Evolutionary conservation across 2,329 filamentous ascomycete genomes (phyloP).

Genomic region (Arthrobotrys megalospora): DNA sequence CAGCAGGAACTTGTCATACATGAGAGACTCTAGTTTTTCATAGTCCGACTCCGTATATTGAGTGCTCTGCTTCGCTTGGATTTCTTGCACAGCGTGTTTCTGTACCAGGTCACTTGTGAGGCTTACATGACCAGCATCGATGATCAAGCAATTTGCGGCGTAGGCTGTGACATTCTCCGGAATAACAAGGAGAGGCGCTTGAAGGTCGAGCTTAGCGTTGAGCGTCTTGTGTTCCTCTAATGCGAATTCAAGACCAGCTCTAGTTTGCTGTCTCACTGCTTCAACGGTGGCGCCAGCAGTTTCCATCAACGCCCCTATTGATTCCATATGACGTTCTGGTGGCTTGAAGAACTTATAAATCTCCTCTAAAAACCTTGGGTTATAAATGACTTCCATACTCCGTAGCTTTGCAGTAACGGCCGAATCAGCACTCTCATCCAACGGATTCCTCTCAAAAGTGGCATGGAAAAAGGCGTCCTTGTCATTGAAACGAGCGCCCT

Average conservation of each 20-base stretch:
- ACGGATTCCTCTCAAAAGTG: conserved; percentile 92
- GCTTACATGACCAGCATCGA: conserved; percentile 96
- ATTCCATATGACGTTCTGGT: conserved; percentile 97
- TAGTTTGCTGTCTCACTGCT: conserved; percentile 92
- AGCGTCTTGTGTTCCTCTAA: conserved; percentile 98
- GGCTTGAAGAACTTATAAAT: conserved; percentile 96
- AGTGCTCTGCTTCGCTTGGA: conserved; percentile 90
- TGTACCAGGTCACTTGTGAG: conserved; percentile 95
- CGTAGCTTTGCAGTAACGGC: conserved; percentile 92
- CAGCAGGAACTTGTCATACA: conserved; percentile 97
- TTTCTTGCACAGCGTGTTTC: conserved; percentile 86
- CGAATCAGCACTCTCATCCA: conserved; percentile 92
- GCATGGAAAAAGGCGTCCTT: conserved; percentile 83
- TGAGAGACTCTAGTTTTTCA: conserved; percentile 86
- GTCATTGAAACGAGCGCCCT: conserved; percentile 45
- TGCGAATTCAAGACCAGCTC: conserved; percentile 95
- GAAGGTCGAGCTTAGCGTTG: conserved; percentile 94
- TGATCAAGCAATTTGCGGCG: conserved; percentile 87
- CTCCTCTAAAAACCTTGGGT: conserved; percentile 91
- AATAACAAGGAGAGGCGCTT: conserved; percentile 95
- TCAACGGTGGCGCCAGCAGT: conserved; percentile 95
- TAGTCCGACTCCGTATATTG: conserved; percentile 91
- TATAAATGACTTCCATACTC: conserved; percentile 97
- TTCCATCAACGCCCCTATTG: conserved; percentile 95
- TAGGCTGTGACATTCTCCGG: conserved; percentile 89